Conservation (phyloP, 805 yeast genomes). For the Saturnispora diversa region DNA sequence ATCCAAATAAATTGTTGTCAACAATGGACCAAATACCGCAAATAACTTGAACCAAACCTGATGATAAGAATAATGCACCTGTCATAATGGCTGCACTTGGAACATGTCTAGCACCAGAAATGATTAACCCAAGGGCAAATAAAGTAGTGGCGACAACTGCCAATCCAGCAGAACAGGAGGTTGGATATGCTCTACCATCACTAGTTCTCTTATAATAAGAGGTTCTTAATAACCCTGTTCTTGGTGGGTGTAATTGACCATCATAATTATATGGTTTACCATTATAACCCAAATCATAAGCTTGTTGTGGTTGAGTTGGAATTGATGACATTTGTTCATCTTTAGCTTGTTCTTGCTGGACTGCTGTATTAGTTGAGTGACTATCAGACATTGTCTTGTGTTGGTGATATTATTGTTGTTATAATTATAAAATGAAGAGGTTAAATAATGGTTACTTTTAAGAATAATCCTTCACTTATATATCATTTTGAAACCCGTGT, state of each 20-base stretch:
- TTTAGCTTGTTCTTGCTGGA: constrained; percentile 14
- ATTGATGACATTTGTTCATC: constrained; percentile 16
- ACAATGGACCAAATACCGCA: constrained; percentile 46
- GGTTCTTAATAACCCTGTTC: constrained; percentile 35
- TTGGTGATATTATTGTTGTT: too few species aligned
- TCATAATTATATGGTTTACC: constrained; percentile 17
- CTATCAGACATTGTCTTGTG: constrained; percentile 19
- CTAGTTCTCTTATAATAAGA: constrained; percentile 37
- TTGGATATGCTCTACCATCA: constrained; percentile 36
- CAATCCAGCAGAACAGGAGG: constrained; percentile 45
- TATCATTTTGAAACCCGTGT: too few species aligned
- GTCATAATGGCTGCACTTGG: constrained; percentile 35
- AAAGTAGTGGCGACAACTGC: constrained; percentile 39
- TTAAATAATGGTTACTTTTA: too few species aligned
- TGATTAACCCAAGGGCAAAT: constrained; percentile 38
- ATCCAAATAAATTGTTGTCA: constrained; percentile 41
- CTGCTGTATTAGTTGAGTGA: constrained; percentile 24
- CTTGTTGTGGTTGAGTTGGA: constrained; percentile 5
- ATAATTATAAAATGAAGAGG: neutral
- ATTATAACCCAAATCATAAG: constrained; percentile 9
- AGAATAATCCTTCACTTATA: too few species aligned
- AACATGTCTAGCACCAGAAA: constrained; percentile 38
- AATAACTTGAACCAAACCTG: constrained; percentile 41
- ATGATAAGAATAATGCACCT: constrained; percentile 38
- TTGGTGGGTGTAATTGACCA: constrained; percentile 31